Evolutionary conservation across 2,329 filamentous ascomycete genomes (phyloP), one percentile per base, ranked within the genome.

Genomic region (Fusarium sp.): DNA sequence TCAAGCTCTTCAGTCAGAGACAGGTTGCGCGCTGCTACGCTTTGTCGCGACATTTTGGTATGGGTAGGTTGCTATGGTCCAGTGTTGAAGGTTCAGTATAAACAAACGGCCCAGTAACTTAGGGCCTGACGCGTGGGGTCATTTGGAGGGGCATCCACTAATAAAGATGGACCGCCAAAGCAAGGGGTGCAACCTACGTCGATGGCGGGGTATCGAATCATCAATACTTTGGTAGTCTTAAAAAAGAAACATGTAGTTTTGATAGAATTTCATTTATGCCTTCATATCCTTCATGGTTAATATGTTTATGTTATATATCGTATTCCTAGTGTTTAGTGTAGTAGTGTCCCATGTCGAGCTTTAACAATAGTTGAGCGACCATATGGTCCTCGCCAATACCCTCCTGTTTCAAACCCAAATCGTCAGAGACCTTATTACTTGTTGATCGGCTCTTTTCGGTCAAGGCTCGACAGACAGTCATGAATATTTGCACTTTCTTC

Each of bases 1-100:
- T 99, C 96, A 58, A 99, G 87, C 86, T 99, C 96, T 80, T 99
- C 96, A 0, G 95, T 97, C 67, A 98, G 86, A 9, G 94, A 94
- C 67, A 98, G 85, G 53, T 84, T 87, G 68, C 89, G 84, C 45
- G 86, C 81, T 4, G 87, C 83, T 31, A 81, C 78, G 46, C 83
- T 83, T 25, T 85, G 81, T 62, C 84, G 84, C 73, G 87, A 85
- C 87, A 90, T 89, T 41, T 50, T 60, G 36, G 18, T 15, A 39
- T 36, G 11, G 38, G 53, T 49, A 46, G 42, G 42, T 65, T 59
- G 55, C 39, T 62, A 64, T 45, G 47, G 41, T 35, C 22, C 47
- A 35, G n/a, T 36, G 17, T 59, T 46, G 44, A 61, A 73, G 54
- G 63, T 69, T 62, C 22, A 53, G 41, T 53, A 29, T 57, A 57